Conservation (phyloP, 2,329 filamentous ascomycete species). For the Fusarium annulatum region DNA sequence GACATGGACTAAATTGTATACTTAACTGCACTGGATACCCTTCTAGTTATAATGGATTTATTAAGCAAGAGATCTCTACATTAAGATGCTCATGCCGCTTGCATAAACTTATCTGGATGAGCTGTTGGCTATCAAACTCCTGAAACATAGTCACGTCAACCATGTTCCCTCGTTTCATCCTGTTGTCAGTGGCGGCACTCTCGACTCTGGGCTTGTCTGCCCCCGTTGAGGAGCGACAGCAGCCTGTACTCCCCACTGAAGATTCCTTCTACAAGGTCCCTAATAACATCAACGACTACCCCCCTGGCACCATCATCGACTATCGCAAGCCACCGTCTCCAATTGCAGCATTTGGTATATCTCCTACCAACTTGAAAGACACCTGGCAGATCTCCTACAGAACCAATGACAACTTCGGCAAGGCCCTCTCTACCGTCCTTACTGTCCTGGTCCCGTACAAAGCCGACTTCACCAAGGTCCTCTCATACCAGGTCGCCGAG, state of each 20-base stretch:
- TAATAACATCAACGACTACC: background rate
- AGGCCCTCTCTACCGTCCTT: background rate
- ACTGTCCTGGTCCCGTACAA: background rate
- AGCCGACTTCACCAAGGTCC: background rate
- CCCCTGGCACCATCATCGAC: background rate
- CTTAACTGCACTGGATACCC: background rate
- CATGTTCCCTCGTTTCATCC: background rate
- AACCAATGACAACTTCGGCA: background rate
- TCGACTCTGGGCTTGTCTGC: background rate
- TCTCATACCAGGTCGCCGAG: background rate
- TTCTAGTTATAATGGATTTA: background rate
- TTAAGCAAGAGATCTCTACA: fast-evolving
- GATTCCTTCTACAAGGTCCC: background rate
- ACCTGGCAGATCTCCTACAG: background rate
- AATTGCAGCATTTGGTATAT: background rate
- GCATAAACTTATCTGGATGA: fast-evolving
- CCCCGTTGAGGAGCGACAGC: background rate
- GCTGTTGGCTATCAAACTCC: background rate
- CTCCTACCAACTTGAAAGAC: background rate
- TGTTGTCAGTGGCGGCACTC: background rate
- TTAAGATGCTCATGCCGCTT: background rate
- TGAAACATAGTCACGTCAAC: background rate
- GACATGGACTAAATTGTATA: background rate
- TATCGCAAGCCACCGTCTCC: background rate
- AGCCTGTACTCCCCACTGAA: background rate